Base-by-base conservation (phyloP, 2,329 filamentous ascomycete genomes). In the Aureobasidium subglaciale region DNA sequence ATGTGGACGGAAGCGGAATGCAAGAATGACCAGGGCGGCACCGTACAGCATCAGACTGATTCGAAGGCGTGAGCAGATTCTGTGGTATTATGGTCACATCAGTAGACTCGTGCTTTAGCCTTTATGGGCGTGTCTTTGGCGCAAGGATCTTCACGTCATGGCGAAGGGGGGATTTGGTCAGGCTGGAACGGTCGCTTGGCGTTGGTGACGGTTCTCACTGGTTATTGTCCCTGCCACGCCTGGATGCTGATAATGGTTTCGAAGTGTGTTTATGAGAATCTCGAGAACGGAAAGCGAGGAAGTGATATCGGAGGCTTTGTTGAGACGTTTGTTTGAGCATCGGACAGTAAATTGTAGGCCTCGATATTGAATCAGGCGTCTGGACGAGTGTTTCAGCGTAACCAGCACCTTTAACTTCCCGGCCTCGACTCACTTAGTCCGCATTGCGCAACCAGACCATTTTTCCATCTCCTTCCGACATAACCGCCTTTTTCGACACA, bases 371-470 rank as follows among this genome's bases (percentile, higher is more conserved):
- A 18, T 38, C 46, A 50, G 46, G 30, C 45, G 45, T 50, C 25
- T 29, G 7, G 20, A 27, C 5, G n/a, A n/a, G 35, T 52, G 48
- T 52, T 52, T 52, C 48, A 52, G 32, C 24, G 29, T 20, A 20
- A 50, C n/a, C 32, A 50, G 22, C 30, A 38, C 46, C 32, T 38
- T 22, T 24, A 29, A 18, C 34, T 27, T 38, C 22, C 46, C 34
- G 24, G 35, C 35, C 48, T 41, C 48, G 48, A 52, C 16, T 38
- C 13, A 5, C 24, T 10, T 42, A 48, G 43, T 48, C 43, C 9
- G 43, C 29, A 48, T 50, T 50, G 46, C 46, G 46, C 48, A 52
- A 52, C 48, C 29, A 16, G 34, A 7, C 46, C 25, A 52, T 41
- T 52, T 41, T 52, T 32, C 35, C 46, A n/a, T 30, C 34, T 8